Conservation (phyloP, 1,284 basidiomycete genomes). For the Leccinum olivaceoglutinosum region DNA sequence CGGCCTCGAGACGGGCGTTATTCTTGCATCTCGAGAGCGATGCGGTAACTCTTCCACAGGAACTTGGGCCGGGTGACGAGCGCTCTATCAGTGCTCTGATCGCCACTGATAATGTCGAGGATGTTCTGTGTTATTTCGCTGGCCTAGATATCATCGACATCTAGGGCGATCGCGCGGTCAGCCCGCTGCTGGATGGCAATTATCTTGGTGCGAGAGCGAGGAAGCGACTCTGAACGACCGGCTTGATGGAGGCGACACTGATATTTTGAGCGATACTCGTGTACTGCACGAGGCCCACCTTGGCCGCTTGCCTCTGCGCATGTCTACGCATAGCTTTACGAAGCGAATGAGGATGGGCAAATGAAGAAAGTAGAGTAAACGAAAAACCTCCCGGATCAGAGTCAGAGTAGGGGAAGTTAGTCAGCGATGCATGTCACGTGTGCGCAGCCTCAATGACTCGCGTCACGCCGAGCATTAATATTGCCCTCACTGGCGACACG, state of each 20-base stretch:
- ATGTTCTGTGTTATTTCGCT: constrained; percentile 92
- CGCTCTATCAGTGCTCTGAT: constrained; percentile 92
- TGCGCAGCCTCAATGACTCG: too few relatives aligned
- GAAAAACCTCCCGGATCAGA: too few relatives aligned
- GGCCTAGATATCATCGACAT: constrained; percentile 87
- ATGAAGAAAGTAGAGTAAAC: constrained; percentile 73
- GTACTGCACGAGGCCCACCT: constrained; percentile 94
- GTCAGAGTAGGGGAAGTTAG: too few relatives aligned
- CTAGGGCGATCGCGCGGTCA: constrained; percentile 63
- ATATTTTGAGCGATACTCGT: constrained; percentile 96
- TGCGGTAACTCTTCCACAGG: constrained; percentile 97
- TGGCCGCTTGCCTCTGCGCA: constrained; percentile 93
- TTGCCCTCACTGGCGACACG: too few relatives aligned
- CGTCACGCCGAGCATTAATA: too few relatives aligned
- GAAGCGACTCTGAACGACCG: constrained; percentile 81
- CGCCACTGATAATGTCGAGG: constrained; percentile 82
- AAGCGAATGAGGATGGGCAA: constrained; percentile 95
- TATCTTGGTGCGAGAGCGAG: constrained; percentile 83
- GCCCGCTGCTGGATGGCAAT: constrained; percentile 84
- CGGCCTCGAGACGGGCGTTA: constrained; percentile 88
- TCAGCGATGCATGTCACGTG: too few relatives aligned
- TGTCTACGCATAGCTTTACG: constrained; percentile 93
- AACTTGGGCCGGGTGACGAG: constrained; percentile 98
- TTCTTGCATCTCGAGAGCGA: constrained; percentile 95
- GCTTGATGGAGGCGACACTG: constrained; percentile 88